phyloP scores from a whole-genome alignment of 768 basidiomycete species.

The Leucogyrophana mollusca region DNA sequence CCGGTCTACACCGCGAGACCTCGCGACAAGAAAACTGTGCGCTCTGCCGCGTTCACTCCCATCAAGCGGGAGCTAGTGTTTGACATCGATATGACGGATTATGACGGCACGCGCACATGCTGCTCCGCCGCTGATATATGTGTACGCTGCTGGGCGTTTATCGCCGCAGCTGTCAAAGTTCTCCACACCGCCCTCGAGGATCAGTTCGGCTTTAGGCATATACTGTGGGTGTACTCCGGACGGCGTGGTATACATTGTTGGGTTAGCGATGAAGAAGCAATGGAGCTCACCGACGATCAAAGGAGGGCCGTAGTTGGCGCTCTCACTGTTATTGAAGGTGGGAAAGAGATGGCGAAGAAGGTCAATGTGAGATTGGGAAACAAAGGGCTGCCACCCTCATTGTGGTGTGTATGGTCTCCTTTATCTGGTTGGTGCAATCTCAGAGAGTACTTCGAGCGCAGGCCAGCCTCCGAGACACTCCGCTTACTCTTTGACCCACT shows the following conservation, averaged over 20 bases:
- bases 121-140: conserved; percentile 92
- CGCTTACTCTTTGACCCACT: conserved; percentile 59
- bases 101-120: conserved; percentile 93
- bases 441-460: conserved; percentile 25
- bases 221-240: conserved; percentile 98
- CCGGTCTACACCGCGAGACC: conserved; percentile 89
- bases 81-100: conserved; percentile 99
- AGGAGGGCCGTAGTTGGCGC: conserved; percentile 84
- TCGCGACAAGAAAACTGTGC: conserved; percentile 82
- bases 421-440: background rate
- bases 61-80: conserved; percentile 91
- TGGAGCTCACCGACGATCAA: conserved; percentile 90
- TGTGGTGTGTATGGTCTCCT: conserved; percentile 50
- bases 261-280: conserved; percentile 88
- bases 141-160: conserved; percentile 91
- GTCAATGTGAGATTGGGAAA: conserved; percentile 62
- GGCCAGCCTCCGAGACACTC: conserved; percentile 47
- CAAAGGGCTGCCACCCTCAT: conserved; percentile 64
- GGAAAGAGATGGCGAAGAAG: conserved; percentile 79
- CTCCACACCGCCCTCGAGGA: conserved; percentile 77
- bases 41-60: conserved; percentile 67
- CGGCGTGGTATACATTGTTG: conserved; percentile 98
- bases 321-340: conserved; percentile 79
- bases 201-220: conserved; percentile 87
- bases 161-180: conserved; percentile 87